Conservation (phyloP, 768 basidiomycete species). For the Lactarius hengduanensis region DNA sequence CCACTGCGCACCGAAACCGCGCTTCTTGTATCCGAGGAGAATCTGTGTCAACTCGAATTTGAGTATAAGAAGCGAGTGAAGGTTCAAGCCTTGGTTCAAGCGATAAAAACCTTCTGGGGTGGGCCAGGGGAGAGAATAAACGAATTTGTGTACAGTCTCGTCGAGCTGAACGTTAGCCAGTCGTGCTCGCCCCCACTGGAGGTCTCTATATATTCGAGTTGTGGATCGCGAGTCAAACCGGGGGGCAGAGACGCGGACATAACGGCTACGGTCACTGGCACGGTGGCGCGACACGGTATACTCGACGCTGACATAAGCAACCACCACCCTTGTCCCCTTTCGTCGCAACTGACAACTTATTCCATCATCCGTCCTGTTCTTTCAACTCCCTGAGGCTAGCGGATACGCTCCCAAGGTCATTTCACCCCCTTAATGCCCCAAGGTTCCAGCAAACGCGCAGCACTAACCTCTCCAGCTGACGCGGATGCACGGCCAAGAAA, state of each 20-base stretch:
- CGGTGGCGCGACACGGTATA: background rate
- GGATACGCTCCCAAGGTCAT: background rate
- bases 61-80: conserved; percentile 8
- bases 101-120: conserved; percentile 8
- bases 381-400: background rate
- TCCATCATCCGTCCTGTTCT: background rate
- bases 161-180: conserved; percentile 48
- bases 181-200: conserved; percentile 44
- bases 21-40: conserved; percentile 74
- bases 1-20: conserved; percentile 69
- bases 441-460: conserved; percentile 51
- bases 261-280: background rate
- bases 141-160: conserved; percentile 64
- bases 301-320: conserved; percentile 18
- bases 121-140: conserved; percentile 53
- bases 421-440: conserved; percentile 14
- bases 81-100: conserved; percentile 7
- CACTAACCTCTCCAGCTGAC: conserved; percentile 47
- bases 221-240: conserved; percentile 2
- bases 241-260: conserved; percentile 15
- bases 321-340: background rate
- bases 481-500: conserved; percentile 51
- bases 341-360: background rate
- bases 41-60: conserved; percentile 43
- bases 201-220: conserved; percentile 26